phyloP scores from a whole-genome alignment of 306 rosid species.

The Luffa acutangula region DNA sequence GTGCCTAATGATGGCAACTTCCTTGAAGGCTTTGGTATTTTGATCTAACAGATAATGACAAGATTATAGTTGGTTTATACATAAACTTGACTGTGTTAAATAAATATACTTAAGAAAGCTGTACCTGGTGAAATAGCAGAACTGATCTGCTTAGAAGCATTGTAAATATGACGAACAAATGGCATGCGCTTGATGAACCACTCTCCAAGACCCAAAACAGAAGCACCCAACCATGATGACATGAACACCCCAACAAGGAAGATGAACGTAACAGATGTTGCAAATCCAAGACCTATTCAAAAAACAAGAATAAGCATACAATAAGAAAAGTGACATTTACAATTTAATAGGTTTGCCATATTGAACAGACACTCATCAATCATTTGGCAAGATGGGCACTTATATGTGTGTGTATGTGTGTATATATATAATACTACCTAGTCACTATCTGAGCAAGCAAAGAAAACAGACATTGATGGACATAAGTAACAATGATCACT shows the following conservation, averaged over 20 bases:
- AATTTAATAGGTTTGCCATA: not conserved
- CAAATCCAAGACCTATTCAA: conserved; percentile 73
- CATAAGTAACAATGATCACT: not conserved
- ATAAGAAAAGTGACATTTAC: not conserved
- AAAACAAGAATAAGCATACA: not conserved
- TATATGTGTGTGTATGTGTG: not conserved
- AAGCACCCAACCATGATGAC: conserved; percentile 97
- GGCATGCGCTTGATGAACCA: conserved; percentile 95
- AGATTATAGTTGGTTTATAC: not conserved
- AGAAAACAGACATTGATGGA: not conserved
- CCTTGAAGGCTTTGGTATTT: conserved; percentile 86
- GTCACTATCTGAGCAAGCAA: not conserved
- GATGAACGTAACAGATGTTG: conserved; percentile 79
- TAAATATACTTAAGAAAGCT: conserved; percentile 11
- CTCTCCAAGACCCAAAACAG: conserved; percentile 85
- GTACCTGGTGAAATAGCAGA: conserved; percentile 88
- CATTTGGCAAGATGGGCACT: not conserved
- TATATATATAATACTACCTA: not conserved
- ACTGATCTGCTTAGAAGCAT: conserved; percentile 91
- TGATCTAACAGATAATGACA: conserved; percentile 42
- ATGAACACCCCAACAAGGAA: conserved; percentile 87
- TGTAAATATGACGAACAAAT: conserved; percentile 79
- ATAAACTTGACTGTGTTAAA: not conserved
- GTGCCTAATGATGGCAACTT: conserved; percentile 88
- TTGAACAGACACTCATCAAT: not conserved